Evolutionary conservation across 805 yeast genomes (phyloP), one percentile per base, ranked within the genome.

Genomic region (Ogataea kodamae): DNA sequence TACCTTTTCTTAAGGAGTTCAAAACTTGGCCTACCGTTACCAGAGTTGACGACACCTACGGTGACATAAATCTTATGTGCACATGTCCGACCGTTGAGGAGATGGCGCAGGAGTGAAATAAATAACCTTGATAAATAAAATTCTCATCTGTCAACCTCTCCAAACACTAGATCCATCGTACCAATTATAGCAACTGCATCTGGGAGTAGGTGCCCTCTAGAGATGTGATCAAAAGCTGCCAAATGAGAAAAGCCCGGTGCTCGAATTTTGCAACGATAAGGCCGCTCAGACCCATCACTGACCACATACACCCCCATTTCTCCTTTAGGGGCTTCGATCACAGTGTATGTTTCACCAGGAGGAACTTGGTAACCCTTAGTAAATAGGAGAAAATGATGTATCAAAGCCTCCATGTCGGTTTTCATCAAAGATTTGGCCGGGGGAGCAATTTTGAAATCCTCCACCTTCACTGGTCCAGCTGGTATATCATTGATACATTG

Each of bases 11-110:
- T 56, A 76, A 72, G 53, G 63, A 68, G 16, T 70, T 79, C 60
- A 92, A 92, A 63, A 83, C 88, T 57, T 92, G 98, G 98, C 97
- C 98, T 22, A 70, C 88, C 0, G 97, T 89, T 26, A 74, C 95
- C 8, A 78, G 98, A 61, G 73, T 90, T 35, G 95, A 92, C 57
- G 98, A 92, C 56, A 82, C 94, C 4, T 90, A 81, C 51, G 98
- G 98, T 46, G 98, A 92, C 58, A 68, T 81, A 72, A 80, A 92
- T 64, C 70, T 90, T 61, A 68, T 89, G 61, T 92, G 98, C 67
- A 88, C 96, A 16, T 90, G 98, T 65, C 92, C 92, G 19, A 70
- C 82, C 3, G 90, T 84, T 25, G 90, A 82, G 54, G 89, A 82
- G 45, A 72, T 80, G 44, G 83, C 76, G 9, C 28, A 30, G 15